phyloP scores from a whole-genome alignment of 2,329 filamentous ascomycete genomes.

The Colletotrichum camelliae region DNA sequence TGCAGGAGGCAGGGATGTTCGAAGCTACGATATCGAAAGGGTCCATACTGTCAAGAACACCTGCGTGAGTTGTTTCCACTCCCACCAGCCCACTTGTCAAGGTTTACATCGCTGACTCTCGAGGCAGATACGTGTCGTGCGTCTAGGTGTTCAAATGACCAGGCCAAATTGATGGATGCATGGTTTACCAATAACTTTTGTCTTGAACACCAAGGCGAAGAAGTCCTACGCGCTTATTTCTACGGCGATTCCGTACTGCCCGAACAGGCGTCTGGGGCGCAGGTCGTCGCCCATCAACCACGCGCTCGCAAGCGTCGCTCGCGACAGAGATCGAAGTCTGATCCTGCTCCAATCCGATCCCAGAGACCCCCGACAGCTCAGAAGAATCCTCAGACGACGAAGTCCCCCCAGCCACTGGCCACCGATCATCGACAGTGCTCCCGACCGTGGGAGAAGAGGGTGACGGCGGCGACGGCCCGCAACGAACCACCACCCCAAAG shows the following conservation, averaged over 20 bases:
- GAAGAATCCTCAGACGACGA: neutral
- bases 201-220: conserved; percentile 10
- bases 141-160: conserved; percentile 10
- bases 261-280: neutral
- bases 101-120: neutral
- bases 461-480: neutral
- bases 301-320: conserved; percentile 8
- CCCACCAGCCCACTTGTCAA: neutral
- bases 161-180: conserved; percentile 7
- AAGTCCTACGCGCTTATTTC: neutral
- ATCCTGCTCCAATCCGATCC: neutral
- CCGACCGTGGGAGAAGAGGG: conserved; percentile 1
- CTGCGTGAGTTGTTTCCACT: conserved; percentile 12
- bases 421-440: neutral
- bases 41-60: conserved; percentile 20
- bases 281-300: neutral
- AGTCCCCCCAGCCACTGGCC: neutral
- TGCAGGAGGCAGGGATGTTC: conserved; percentile 16
- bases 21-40: conserved; percentile 9
- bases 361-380: neutral
- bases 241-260: neutral
- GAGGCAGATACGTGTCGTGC: conserved; percentile 16
- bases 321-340: neutral
- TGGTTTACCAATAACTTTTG: conserved; percentile 18
- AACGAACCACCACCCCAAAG: neutral